A percentile compares a stretch with the other conserved stretches of the same genome.
Conservation (phyloP, 2,329 filamentous ascomycete species). For the Dactylellina sp. region DNA sequence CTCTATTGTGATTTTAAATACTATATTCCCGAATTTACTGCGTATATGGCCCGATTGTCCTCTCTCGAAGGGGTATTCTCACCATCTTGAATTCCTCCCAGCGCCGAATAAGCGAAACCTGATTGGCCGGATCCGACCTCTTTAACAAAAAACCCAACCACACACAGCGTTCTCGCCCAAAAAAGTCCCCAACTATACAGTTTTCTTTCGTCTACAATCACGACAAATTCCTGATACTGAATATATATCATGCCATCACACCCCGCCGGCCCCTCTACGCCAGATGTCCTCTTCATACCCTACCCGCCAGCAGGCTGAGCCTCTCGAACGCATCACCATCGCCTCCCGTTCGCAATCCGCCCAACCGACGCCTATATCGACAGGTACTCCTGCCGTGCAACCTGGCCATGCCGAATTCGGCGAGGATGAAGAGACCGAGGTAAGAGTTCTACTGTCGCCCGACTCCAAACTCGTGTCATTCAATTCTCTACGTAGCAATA, state of each 20-base stretch:
- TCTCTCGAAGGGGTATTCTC: not conserved
- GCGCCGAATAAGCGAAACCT: conserved; percentile 47
- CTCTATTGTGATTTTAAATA: too few relatives aligned
- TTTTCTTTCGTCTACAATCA: not conserved
- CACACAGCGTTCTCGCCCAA: not conserved
- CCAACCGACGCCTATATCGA: not conserved
- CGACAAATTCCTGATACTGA: not conserved
- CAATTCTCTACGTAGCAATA: too few relatives aligned
- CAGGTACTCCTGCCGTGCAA: not conserved
- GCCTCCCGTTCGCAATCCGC: conserved; percentile 25
- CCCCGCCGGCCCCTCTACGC: not conserved
- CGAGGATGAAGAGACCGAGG: conserved; percentile 53
- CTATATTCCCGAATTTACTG: not conserved
- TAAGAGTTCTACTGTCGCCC: too few relatives aligned
- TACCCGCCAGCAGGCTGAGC: conserved; percentile 28
- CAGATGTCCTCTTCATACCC: conserved; percentile 19
- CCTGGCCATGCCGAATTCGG: conserved; percentile 24
- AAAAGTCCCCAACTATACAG: too few relatives aligned
- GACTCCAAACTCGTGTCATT: too few relatives aligned
- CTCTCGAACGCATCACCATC: conserved; percentile 11
- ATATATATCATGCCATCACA: conserved; percentile 26
- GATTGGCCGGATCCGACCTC: conserved; percentile 40
- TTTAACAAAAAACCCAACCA: not conserved
- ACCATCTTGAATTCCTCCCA: not conserved
- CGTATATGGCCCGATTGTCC: not conserved